phyloP scores from a whole-genome alignment of 2,329 filamentous ascomycete genomes.

The Venturia aucupariae region DNA sequence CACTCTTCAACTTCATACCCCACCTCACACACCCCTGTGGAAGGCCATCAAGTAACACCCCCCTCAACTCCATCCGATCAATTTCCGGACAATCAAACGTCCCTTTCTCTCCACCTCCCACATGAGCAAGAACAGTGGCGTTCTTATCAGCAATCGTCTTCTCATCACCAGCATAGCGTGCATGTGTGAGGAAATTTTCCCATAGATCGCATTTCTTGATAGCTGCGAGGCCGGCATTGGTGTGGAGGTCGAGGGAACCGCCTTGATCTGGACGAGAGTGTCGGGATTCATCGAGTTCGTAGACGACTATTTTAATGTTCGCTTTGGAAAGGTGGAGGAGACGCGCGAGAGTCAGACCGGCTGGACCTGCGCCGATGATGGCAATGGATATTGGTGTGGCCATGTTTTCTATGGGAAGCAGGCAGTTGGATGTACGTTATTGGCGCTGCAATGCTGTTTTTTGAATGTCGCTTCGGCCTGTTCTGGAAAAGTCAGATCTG shows the following conservation, averaged over 20 bases:
- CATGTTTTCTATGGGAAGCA: not conserved
- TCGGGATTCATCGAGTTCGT: too few species aligned
- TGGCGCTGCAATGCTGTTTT: too few species aligned
- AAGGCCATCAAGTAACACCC: constrained; percentile 29
- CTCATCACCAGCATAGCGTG: constrained; percentile 21
- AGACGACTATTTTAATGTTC: constrained; percentile 22
- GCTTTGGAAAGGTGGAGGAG: constrained; percentile 20
- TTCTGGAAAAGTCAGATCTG: too few species aligned
- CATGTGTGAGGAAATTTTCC: constrained; percentile 22
- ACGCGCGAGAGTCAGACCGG: constrained; percentile 23
- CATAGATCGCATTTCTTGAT: constrained; percentile 23
- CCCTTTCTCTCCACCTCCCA: constrained; percentile 17
- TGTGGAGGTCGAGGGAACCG: too few species aligned
- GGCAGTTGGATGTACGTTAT: not conserved
- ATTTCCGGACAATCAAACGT: constrained; percentile 29
- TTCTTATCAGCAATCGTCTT: constrained; percentile 17
- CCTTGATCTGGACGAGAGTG: too few species aligned
- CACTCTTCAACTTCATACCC: constrained; percentile 21
- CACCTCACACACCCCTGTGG: constrained; percentile 27
- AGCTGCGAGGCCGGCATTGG: constrained; percentile 25
- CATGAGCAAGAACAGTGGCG: constrained; percentile 1
- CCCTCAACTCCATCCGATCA: constrained; percentile 29
- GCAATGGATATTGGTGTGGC: constrained; percentile 20
- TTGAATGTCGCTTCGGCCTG: too few species aligned
- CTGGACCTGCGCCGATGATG: constrained; percentile 26